Percentiles rank a stretch among this genome's conserved stretches.
Evolutionary conservation across 2,329 filamentous ascomycete species (phyloP).

Genomic region (Paramyrothecium roridum): DNA sequence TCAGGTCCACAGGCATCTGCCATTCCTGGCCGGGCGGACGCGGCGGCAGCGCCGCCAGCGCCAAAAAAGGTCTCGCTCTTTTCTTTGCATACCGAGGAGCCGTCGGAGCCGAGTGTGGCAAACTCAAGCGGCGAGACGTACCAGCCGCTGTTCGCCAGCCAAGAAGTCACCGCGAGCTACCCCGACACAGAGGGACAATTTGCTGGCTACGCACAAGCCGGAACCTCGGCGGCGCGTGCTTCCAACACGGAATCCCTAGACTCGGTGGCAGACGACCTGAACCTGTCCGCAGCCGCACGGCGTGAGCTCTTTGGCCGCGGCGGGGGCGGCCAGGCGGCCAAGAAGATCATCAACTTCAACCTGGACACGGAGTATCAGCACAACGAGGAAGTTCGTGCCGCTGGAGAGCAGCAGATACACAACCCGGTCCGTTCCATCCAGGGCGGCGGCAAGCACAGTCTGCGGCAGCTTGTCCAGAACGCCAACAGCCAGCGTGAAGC

Average conservation of each 20-base stretch:
- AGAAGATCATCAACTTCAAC: constrained; percentile 81
- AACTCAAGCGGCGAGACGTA: constrained; percentile 33
- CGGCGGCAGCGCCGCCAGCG: constrained; percentile 21
- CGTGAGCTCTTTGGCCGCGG: constrained; percentile 82
- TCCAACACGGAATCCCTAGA: constrained; percentile 55
- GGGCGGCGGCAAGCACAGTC: constrained; percentile 72
- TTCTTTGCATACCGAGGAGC: constrained; percentile 51
- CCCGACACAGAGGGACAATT: constrained; percentile 27
- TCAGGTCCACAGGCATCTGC: constrained; percentile 8
- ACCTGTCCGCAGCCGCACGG: constrained; percentile 71
- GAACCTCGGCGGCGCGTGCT: constrained; percentile 22
- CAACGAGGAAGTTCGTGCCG: constrained; percentile 73
- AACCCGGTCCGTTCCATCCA: constrained; percentile 84
- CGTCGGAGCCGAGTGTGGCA: constrained; percentile 15
- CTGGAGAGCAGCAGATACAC: constrained; percentile 69
- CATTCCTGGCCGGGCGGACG: constrained; percentile 10
- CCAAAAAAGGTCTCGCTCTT: constrained; percentile 65
- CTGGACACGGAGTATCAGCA: constrained; percentile 82
- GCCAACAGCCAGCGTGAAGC: constrained; percentile 81
- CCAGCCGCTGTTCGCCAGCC: constrained; percentile 47
- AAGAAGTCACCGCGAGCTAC: constrained; percentile 19
- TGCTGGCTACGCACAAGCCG: constrained; percentile 22
- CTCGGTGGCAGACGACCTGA: constrained; percentile 71
- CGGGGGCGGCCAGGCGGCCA: constrained; percentile 33
- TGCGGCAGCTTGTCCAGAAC: constrained; percentile 82